A percentile compares a stretch with the other conserved stretches of the same genome.
Evolutionary conservation across 2,329 filamentous ascomycete species (phyloP).

Genomic region (Aspergillus pseudoglaucus): DNA sequence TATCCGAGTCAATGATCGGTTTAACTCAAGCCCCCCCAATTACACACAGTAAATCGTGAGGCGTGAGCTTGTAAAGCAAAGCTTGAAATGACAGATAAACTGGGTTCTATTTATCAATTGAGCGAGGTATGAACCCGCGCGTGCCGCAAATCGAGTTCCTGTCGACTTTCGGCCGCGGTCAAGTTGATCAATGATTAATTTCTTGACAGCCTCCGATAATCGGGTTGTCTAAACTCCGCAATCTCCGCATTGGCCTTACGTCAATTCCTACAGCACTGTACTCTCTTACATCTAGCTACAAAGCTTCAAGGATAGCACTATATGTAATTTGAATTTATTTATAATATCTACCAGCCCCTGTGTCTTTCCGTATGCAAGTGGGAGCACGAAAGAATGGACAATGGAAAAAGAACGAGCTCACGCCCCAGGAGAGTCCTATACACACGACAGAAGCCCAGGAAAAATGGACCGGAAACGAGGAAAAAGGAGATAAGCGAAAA

Average conservation of each 20-base stretch:
- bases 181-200: neutral
- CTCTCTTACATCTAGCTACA: neutral
- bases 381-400: constrained; percentile 9
- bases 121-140: too few relatives aligned
- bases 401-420: neutral
- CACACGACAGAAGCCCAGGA: constrained; percentile 1
- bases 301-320: neutral
- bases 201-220: constrained; percentile 11
- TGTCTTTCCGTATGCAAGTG: constrained; percentile 5
- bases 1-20: neutral
- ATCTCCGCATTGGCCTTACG: constrained; percentile 14
- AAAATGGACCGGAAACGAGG: constrained; percentile 2
- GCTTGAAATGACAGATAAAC: too few relatives aligned
- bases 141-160: neutral
- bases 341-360: constrained; percentile 14
- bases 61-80: too few relatives aligned
- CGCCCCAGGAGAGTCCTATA: constrained; percentile 1
- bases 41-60: too few relatives aligned
- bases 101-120: too few relatives aligned
- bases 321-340: constrained; percentile 5
- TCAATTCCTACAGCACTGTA: constrained; percentile 1
- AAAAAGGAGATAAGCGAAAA: constrained; percentile 1
- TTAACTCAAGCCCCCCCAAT: too few relatives aligned
- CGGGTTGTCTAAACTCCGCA: constrained; percentile 15
- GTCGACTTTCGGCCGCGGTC: neutral